Evolutionary conservation across 805 yeast species (phyloP).

Genomic region (Metschnikowia picachoensis): DNA sequence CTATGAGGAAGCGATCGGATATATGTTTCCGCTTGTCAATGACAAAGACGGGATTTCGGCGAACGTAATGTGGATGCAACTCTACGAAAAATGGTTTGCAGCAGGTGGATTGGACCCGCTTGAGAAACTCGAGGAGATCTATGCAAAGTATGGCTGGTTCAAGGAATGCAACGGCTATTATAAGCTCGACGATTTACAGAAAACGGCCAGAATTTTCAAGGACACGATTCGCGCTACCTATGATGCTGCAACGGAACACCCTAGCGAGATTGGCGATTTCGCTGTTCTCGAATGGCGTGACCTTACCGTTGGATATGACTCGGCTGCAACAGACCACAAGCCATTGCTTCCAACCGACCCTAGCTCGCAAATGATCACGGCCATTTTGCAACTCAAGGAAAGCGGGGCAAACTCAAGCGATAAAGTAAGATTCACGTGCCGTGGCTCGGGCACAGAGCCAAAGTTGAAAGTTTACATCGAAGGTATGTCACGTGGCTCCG

Average conservation of each 20-base stretch:
- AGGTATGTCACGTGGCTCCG: constrained; percentile 48
- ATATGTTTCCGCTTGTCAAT: constrained; percentile 77
- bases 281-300: constrained; percentile 72
- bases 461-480: constrained; percentile 90
- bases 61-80: constrained; percentile 66
- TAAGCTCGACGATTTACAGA: constrained; percentile 49
- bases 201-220: constrained; percentile 54
- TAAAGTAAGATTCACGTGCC: constrained; percentile 67
- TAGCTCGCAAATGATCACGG: constrained; percentile 84
- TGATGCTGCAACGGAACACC: constrained; percentile 29
- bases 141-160: constrained; percentile 67
- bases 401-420: constrained; percentile 22
- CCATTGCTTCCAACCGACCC: constrained; percentile 73
- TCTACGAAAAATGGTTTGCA: constrained; percentile 52
- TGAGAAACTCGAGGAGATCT: constrained; percentile 56
- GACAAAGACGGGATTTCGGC: constrained; percentile 95
- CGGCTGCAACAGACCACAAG: constrained; percentile 50
- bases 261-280: constrained; percentile 54
- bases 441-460: constrained; percentile 98
- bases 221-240: constrained; percentile 38
- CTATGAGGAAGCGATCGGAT: constrained; percentile 95
- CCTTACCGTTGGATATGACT: constrained; percentile 77
- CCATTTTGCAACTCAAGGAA: constrained; percentile 30
- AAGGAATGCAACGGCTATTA: constrained; percentile 89
- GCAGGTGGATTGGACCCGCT: constrained; percentile 36